phyloP scores from a whole-genome alignment of 1,284 basidiomycete genomes.

The Rhodotorula sp. region DNA sequence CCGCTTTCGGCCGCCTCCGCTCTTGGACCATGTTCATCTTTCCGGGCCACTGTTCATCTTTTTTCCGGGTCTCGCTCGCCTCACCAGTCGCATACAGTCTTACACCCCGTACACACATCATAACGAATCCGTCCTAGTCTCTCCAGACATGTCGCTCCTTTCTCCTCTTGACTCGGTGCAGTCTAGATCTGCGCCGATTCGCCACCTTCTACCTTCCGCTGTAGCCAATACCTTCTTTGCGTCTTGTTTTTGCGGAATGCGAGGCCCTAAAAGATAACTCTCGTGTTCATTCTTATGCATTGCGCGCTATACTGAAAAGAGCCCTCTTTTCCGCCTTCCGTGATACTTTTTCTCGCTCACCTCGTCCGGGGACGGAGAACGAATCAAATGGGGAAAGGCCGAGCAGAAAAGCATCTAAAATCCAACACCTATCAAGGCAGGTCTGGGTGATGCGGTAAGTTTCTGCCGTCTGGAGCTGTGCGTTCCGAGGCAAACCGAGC shows the following conservation, averaged over 20 bases:
- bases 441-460: no score
- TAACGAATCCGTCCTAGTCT: slow-evolving; percentile 4
- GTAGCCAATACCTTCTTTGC: not conserved
- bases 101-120: not conserved
- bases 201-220: not conserved
- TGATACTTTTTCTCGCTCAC: no score
- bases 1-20: no score
- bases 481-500: no score
- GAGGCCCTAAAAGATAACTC: not conserved
- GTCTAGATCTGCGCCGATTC: not conserved
- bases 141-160: not conserved
- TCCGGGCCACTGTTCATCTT: not conserved
- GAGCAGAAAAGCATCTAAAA: no score
- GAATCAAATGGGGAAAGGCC: no score
- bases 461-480: no score
- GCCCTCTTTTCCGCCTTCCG: no score
- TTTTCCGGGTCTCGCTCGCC: not conserved
- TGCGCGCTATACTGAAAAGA: no score
- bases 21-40: not conserved
- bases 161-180: not conserved
- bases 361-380: no score
- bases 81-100: not conserved
- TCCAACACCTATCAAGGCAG: no score
- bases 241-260: not conserved
- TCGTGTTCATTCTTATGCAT: no score